Percentiles rank a stretch among this genome's conserved stretches.
Evolutionary conservation across 2,329 filamentous ascomycete genomes (phyloP).

Genomic region (Taxawa tesnikishii): DNA sequence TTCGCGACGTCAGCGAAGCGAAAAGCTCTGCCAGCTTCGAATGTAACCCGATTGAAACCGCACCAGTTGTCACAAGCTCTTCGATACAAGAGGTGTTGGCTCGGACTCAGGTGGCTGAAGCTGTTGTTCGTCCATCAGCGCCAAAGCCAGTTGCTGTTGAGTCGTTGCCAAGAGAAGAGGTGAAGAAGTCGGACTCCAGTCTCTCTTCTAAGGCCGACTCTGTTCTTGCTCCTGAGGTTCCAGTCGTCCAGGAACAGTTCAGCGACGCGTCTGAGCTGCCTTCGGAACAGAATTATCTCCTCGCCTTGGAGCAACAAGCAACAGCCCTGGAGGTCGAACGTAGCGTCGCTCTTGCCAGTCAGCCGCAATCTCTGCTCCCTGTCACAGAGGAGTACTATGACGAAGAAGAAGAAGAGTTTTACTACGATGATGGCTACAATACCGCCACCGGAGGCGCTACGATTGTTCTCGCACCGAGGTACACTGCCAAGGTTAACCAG

Average conservation of each 20-base stretch:
- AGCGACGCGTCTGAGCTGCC: not conserved
- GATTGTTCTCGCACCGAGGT: conserved; percentile 58
- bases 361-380: conserved; percentile 11
- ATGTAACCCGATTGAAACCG: not conserved
- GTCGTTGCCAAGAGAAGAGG: not conserved
- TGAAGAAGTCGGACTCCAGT: not conserved
- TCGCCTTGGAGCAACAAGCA: conserved; percentile 24
- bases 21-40: not conserved
- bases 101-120: not conserved
- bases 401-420: conserved; percentile 60
- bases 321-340: conserved; percentile 22
- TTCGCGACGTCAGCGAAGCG: conserved; percentile 31
- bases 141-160: not conserved
- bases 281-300: conserved; percentile 17
- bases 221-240: too few species aligned
- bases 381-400: conserved; percentile 60
- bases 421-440: conserved; percentile 57
- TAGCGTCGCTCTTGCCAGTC: conserved; percentile 20
- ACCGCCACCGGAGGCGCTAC: conserved; percentile 57
- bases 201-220: too few species aligned
- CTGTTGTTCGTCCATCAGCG: not conserved
- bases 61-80: not conserved
- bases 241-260: too few species aligned
- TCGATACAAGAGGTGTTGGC: not conserved
- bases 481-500: conserved; percentile 54